phyloP scores from a whole-genome alignment of 257 asterid species.

The Anisodus tanguticus region DNA sequence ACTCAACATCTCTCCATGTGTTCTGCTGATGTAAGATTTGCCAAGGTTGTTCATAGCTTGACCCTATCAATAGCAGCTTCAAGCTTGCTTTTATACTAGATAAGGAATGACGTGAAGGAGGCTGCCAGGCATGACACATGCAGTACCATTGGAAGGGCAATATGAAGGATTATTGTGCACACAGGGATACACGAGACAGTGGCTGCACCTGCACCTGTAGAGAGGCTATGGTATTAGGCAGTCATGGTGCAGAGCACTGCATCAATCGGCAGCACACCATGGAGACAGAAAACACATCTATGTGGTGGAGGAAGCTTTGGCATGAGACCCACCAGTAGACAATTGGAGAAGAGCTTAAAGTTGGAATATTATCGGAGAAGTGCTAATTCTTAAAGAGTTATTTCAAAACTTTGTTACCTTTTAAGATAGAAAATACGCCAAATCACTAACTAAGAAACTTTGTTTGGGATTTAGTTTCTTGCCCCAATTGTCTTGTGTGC shows the following conservation, averaged over 20 bases:
- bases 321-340: not conserved
- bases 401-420: not conserved
- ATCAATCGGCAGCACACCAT: not conserved
- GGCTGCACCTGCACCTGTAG: not conserved
- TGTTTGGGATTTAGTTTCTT: not conserved
- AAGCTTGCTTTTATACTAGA: constrained; percentile 12
- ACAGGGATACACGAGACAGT: not conserved
- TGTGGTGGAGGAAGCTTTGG: not conserved
- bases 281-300: not conserved
- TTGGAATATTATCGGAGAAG: not conserved
- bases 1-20: not conserved
- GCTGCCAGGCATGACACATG: not conserved
- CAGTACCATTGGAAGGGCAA: not conserved
- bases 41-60: not conserved
- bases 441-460: not conserved
- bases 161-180: not conserved
- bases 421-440: constrained; percentile 5
- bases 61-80: not conserved
- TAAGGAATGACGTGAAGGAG: not conserved
- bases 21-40: not conserved
- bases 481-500: not conserved
- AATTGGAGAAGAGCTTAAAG: not conserved
- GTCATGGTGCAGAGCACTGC: not conserved
- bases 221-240: not conserved
- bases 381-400: not conserved